Evolutionary conservation across 345 rosid genomes (phyloP).

Genomic region (Adansonia digitata): DNA sequence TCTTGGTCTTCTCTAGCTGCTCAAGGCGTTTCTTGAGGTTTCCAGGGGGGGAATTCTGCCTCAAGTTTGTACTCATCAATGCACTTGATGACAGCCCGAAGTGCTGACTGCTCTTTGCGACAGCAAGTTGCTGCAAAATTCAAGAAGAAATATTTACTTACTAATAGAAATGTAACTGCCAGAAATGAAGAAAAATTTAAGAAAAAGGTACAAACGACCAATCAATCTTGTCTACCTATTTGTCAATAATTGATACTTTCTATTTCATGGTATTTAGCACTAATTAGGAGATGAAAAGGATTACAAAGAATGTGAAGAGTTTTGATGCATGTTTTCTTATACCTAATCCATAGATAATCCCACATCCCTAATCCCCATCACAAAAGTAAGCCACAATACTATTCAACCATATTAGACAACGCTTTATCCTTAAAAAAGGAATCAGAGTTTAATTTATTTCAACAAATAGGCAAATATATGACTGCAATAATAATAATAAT

Average conservation of each 20-base stretch:
- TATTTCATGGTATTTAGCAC: neutral
- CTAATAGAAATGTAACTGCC: conserved; percentile 1
- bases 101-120: conserved; percentile 95
- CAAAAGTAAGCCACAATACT: neutral
- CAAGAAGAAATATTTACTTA: neutral
- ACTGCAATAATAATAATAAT: neutral
- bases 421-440: neutral
- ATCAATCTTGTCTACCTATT: neutral
- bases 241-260: neutral
- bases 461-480: neutral
- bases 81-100: conserved; percentile 85
- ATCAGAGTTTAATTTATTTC: no score
- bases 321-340: neutral
- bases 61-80: conserved; percentile 96
- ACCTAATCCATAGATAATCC: neutral
- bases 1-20: conserved; percentile 93
- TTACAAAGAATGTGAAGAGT: neutral
- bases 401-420: neutral
- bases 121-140: conserved; percentile 62
- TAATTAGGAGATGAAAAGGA: neutral
- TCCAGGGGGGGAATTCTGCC: conserved; percentile 71
- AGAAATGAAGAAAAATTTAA: neutral
- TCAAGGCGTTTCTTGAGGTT: conserved; percentile 96
- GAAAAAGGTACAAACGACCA: neutral
- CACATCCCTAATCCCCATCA: neutral